phyloP scores from a whole-genome alignment of 2,329 filamentous ascomycete species.

The Pleurostoma richardsiae region DNA sequence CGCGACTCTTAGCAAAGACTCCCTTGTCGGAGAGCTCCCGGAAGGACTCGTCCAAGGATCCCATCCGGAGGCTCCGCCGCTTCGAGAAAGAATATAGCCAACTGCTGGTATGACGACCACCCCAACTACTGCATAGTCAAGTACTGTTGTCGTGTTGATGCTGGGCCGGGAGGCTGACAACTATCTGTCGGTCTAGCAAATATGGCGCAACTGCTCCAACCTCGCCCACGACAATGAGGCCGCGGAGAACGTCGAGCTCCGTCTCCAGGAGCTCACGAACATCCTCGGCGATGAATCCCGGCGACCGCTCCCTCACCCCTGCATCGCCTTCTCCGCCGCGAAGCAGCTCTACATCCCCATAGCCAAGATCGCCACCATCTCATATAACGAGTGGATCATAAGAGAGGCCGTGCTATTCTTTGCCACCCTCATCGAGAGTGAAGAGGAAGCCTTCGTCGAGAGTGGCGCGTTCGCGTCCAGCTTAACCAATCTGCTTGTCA shows the following conservation, averaged over 20 bases:
- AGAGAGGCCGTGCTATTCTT: conserved; percentile 82
- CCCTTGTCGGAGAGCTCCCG: conserved; percentile 51
- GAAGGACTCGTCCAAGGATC: conserved; percentile 58
- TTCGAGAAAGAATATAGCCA: conserved; percentile 64
- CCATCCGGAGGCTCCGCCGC: conserved; percentile 57
- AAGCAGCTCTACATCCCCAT: conserved; percentile 88
- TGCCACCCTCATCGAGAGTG: conserved; percentile 88
- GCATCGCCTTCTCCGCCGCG: conserved; percentile 78
- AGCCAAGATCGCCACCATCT: conserved; percentile 80
- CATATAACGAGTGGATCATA: conserved; percentile 80
- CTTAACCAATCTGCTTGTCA: conserved; percentile 78
- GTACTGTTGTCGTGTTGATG: too few relatives aligned
- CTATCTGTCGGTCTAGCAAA: conserved; percentile 30
- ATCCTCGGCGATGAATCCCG: conserved; percentile 87
- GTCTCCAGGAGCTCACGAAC: conserved; percentile 58
- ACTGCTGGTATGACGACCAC: conserved; percentile 43
- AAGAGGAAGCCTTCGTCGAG: conserved; percentile 91
- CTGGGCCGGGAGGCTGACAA: conserved; percentile 1
- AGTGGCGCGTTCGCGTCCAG: conserved; percentile 81
- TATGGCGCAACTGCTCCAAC: conserved; percentile 59
- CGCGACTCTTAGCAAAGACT: conserved; percentile 59
- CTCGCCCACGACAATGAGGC: conserved; percentile 55
- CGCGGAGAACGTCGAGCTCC: conserved; percentile 57
- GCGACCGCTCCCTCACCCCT: conserved; percentile 83
- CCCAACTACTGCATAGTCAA: neutral